Evolutionary conservation across 2,329 filamentous ascomycete genomes (phyloP), one percentile per base, ranked within the genome.

Genomic region (Penicillium sp.): DNA sequence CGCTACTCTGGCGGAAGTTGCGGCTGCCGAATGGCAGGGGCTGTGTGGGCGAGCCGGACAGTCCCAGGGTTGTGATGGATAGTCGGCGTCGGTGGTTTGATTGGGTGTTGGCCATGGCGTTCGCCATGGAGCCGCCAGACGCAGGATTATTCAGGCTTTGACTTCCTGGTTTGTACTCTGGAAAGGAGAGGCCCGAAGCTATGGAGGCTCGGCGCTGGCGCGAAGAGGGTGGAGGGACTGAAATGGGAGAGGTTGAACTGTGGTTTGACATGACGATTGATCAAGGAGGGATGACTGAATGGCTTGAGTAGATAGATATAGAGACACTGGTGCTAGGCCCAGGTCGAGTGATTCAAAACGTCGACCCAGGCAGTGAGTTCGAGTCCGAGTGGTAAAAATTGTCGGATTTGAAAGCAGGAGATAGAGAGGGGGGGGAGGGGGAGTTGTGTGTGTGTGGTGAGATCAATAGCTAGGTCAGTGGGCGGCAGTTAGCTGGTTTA

Each of bases 31-130:
- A 83, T 11, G 70, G 83, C 65, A 72, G 81, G 68, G 75, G 69
- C 76, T 84, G 81, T 71, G 80, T 86, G n/a, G 90, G 89, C 5
- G 90, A 89, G 66, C 90, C 90, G 4, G 89, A 90, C n/a, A 92
- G 81, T 38, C 91, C 90, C 31, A 92, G 79, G 2, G 90, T 91
- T 50, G 87, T 89, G 71, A 93, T 86, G 49, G 91, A 93, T 67
- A 93, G 85, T 51, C 91, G 87, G 63, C 90, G 88, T 62, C 88
- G 86, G 84, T 72, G 74, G 58, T 69, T 74, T 6, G 77, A 62
- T 65, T 86, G 82, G 30, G 83, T 77, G 62, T 79, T 81, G 56
- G 82, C 79, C 78, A 67, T 79, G 72, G 82, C 78, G 64, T 73
- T 69, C 58, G 71, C 61, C 85, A 86, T 90, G 63, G 90, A 81